Evolutionary conservation across 2,329 filamentous ascomycete species (phyloP).

Genomic region (Talaromyces piceae): DNA sequence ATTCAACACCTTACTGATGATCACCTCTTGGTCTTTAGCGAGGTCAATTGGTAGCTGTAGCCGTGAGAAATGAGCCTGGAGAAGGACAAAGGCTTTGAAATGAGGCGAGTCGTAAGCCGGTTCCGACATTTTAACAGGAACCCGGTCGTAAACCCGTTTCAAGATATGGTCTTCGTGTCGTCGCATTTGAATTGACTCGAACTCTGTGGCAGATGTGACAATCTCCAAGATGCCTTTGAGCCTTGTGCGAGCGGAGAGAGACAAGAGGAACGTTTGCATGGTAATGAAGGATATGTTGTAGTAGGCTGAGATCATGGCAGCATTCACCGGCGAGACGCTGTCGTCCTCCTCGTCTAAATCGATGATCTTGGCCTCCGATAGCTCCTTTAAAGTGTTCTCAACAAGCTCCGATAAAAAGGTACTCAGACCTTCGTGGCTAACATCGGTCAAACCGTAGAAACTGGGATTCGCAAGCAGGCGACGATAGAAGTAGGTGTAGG

Average conservation of each 20-base stretch:
- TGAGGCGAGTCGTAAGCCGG: conserved; percentile 85
- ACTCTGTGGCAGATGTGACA: conserved; percentile 92
- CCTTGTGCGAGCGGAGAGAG: conserved; percentile 79
- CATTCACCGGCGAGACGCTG: conserved; percentile 78
- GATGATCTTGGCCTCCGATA: conserved; percentile 89
- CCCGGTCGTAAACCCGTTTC: conserved; percentile 84
- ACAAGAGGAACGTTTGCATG: conserved; percentile 97
- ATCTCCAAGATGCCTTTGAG: conserved; percentile 97
- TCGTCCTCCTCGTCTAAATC: conserved; percentile 94
- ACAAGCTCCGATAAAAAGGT: conserved; percentile 90
- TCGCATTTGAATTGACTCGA: conserved; percentile 88
- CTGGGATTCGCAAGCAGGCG: conserved; percentile 90
- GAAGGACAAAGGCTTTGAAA: conserved; percentile 95
- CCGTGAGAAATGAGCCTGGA: conserved; percentile 94
- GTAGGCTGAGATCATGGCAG: conserved; percentile 96
- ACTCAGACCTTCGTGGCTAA: conserved; percentile 87
- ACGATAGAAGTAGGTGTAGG: conserved; percentile 97
- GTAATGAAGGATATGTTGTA: conserved; percentile 99
- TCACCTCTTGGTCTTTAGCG: conserved; percentile 87
- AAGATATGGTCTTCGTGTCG: conserved; percentile 85
- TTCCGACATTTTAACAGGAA: conserved; percentile 91
- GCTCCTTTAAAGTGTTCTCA: conserved; percentile 82
- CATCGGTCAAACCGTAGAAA: conserved; percentile 85
- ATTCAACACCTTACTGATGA: conserved; percentile 76
- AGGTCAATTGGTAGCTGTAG: conserved; percentile 96